phyloP scores from a whole-genome alignment of 805 yeast genomes.

The Ogataea wickerhamii region DNA sequence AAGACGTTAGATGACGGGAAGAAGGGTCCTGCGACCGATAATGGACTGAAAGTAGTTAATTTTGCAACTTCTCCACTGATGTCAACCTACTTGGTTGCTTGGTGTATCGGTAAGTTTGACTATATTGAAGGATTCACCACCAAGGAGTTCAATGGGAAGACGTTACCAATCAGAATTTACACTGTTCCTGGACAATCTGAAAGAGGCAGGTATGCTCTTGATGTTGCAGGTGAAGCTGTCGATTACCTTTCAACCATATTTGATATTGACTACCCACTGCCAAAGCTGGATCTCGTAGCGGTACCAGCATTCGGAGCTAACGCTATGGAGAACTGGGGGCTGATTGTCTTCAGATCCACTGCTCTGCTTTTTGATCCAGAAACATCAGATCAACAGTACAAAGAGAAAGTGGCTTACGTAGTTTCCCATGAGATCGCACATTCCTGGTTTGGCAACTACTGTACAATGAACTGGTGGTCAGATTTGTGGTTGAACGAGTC shows the following conservation, averaged over 20 bases:
- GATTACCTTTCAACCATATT: constrained; percentile 48
- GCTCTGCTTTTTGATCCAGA: constrained; percentile 49
- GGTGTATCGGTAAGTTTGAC: constrained; percentile 58
- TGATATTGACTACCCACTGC: constrained; percentile 65
- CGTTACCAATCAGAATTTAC: constrained; percentile 48
- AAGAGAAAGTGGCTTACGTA: constrained; percentile 75
- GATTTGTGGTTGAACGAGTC: constrained; percentile 89
- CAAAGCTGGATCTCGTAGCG: constrained; percentile 76
- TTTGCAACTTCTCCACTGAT: constrained; percentile 50
- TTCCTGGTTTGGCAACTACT: constrained; percentile 88
- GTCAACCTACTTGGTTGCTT: constrained; percentile 56
- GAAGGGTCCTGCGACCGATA: constrained; percentile 12
- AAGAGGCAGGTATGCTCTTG: constrained; percentile 46
- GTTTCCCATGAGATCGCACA: constrained; percentile 86
- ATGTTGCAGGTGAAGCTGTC: constrained; percentile 46
- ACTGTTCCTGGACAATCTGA: constrained; percentile 47
- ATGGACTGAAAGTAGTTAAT: constrained; percentile 23
- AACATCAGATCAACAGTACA: constrained; percentile 47
- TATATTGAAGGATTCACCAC: constrained; percentile 45
- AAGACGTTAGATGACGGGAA: constrained; percentile 22
- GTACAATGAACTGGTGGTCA: constrained; percentile 94
- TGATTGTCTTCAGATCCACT: constrained; percentile 63
- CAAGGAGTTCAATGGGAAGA: constrained; percentile 37
- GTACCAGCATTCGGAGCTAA: constrained; percentile 78
- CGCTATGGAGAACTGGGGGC: constrained; percentile 92